Evolutionary conservation across 768 basidiomycete species (phyloP), one percentile per base, ranked within the genome.

Genomic region (Pulveroboletus sp.): DNA sequence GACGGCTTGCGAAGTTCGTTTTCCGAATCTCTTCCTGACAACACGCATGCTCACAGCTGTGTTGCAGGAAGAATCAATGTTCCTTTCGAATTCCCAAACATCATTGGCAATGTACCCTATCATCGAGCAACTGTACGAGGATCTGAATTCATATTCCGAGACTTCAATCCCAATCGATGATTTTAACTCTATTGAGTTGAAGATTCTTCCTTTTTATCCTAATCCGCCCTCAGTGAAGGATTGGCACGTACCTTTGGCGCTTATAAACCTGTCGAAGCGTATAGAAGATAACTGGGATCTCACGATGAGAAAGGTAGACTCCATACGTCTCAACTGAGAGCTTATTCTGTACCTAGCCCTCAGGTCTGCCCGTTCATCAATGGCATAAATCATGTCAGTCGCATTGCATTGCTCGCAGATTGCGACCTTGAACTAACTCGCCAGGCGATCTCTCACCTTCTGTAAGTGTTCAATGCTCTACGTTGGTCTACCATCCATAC

Each of bases 81-180:
- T 95, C 63, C 75, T 99, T 29, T 95, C 94, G 1, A 82, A 81
- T 9, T 74, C 85, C 0, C 68, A 76, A 37, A 85, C 82, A 4
- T 84, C 84, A 1, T 72, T 78, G 32, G 77, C 82, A 4, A 79
- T 93, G 27, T 80, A 87, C 61, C 80, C 86, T 14, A 90, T 98
- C 43, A 80, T 98, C 19, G 95, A 99, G 68, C 94, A 97, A 61
- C 76, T 99, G 2, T 98, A 94, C 58, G 94, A 97, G 61, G 97
- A 99, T 59, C 71, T 99, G 57, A 98, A 97, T 68, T 94, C 93
- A 8, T 98, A 95, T 69, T 93, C 92, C 1, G 95, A 97, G 70
- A 94, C 95, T 2, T 92, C 90, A 2, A 94, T 99, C 45, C 77
- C 81, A 2, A 84, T 98, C 55, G 90, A 97, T 66, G 79, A 81